These are phyloP conservation scores for Ceratocystis eucalypticola DNA, from an alignment of 2,329 filamentous ascomycete genomes.

Conservation along the genomic window DNA sequence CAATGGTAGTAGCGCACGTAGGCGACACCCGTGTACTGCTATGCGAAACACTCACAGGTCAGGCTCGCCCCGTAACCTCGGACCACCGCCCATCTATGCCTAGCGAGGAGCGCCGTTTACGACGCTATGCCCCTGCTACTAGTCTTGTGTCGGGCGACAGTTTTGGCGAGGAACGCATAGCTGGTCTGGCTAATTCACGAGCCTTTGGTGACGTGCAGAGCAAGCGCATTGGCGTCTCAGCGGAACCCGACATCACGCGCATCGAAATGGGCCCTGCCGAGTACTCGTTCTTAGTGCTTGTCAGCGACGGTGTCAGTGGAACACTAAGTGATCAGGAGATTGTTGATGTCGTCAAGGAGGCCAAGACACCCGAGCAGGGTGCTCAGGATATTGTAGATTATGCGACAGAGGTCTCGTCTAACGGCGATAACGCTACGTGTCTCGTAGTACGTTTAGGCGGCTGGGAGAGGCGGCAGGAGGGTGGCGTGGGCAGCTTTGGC, in stretches of 20 bases:
- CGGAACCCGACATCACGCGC: conserved; percentile 76
- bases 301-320: conserved; percentile 79
- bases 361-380: conserved; percentile 76
- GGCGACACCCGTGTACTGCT: conserved; percentile 86
- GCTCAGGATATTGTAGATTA: conserved; percentile 68
- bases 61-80: conserved; percentile 67
- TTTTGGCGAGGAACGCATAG: conserved; percentile 93
- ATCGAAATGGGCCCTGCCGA: conserved; percentile 70
- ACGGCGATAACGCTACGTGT: conserved; percentile 56
- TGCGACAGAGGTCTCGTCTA: conserved; percentile 65
- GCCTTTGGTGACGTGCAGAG: conserved; percentile 85
- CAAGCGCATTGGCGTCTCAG: conserved; percentile 86
- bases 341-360: conserved; percentile 90
- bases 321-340: conserved; percentile 86
- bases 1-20: conserved; percentile 76
- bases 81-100: conserved; percentile 90
- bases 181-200: conserved; percentile 82
- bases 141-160: conserved; percentile 77
- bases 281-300: conserved; percentile 77
- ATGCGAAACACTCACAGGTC: conserved; percentile 72
- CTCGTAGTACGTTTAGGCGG: conserved; percentile 53
- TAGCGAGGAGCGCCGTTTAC: conserved; percentile 65
- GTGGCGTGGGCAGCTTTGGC: conserved; percentile 74
- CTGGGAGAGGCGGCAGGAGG: conserved; percentile 63
- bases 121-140: conserved; percentile 62